These are phyloP conservation scores for Fraxinus ornus DNA, from an alignment of 305 asterid species.

Conservation along the genomic window DNA sequence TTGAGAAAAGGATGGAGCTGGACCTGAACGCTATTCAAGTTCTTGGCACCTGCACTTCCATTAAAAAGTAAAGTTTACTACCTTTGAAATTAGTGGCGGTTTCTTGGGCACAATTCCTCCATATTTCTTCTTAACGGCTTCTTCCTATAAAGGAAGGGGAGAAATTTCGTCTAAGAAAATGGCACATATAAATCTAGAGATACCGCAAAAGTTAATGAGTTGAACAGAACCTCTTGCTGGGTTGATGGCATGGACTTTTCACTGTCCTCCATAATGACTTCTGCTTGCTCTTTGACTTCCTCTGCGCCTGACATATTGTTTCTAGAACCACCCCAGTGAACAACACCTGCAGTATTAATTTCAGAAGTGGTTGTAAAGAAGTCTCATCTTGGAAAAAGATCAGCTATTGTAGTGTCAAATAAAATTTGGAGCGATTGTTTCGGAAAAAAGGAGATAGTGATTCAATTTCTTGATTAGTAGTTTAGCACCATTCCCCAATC, in stretches of 20 bases:
- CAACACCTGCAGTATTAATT: constrained; percentile 27
- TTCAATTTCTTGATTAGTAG: background rate
- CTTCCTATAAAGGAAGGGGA: constrained; percentile 49
- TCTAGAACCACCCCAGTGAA: constrained; percentile 28
- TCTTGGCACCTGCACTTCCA: background rate
- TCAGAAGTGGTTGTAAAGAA: constrained; percentile 7
- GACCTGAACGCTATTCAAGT: background rate
- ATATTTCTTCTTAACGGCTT: constrained; percentile 70
- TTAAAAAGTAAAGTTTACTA: constrained; percentile 10
- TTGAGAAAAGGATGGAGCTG: constrained; percentile 14
- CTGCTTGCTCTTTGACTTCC: constrained; percentile 58
- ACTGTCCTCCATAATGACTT: constrained; percentile 51
- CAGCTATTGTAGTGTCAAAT: background rate
- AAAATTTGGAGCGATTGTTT: background rate
- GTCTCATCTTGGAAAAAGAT: background rate
- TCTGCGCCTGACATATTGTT: constrained; percentile 66
- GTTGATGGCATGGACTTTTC: constrained; percentile 57
- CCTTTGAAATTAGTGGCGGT: constrained; percentile 93
- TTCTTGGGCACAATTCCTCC: constrained; percentile 89
- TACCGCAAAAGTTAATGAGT: constrained; percentile 13
- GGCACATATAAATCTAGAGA: background rate
- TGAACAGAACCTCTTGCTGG: constrained; percentile 59
- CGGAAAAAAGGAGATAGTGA: background rate
- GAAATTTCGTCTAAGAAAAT: background rate
- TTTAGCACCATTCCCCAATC: background rate